Evolutionary conservation across 495 filamentous ascomycete species (phyloP), one percentile per base, ranked within the genome.

Genomic region (Achaetomiella virescens): DNA sequence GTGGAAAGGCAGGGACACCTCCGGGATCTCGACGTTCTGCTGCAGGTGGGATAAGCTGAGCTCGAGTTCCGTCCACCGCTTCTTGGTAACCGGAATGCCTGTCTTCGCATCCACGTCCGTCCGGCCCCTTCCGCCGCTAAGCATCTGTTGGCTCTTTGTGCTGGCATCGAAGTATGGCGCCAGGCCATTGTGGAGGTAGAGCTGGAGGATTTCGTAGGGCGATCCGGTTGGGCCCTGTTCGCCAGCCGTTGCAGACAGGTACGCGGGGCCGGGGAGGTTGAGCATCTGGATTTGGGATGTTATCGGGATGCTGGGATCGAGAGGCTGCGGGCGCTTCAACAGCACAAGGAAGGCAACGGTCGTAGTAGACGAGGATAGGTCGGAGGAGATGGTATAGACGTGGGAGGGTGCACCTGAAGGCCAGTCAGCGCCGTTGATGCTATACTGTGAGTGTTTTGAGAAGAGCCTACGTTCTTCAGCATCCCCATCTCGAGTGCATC

Each of bases 1-100:
- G 64, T 95, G 90, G 55, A 96, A 80, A 2, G 88, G 83, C 48
- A 99, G 77, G 3, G 85, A 85, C 24, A 97, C 75, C 55, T 90
- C 90, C 15, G 95, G 95, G 43, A 99, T 97, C 70, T 99, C 93
- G 50, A 95, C 89, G 78, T 97, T 97, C 65, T 97, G 91, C 71
- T 96, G 92, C 41, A 97, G 78, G 65, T 97, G 91, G 55, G 88
- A 75, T 53, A 99, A 78, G 56, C 85, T 91, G 52, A 95, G 75
- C 66, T 95, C 92, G 58, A 99, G 75, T 62, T 99, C 95, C 14
- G 91, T 91, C 67, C 96, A 82, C 67, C 88, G 90, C 79, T 95
- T 95, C 78, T 95, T 97, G 25, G 93, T 90, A 9, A 90, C 89
- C n/a, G 93, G 88, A 60, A 99, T 89, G 40, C 92, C 92, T 15